phyloP scores from a whole-genome alignment of 106 monocot species.

The Dioscorea alata region DNA sequence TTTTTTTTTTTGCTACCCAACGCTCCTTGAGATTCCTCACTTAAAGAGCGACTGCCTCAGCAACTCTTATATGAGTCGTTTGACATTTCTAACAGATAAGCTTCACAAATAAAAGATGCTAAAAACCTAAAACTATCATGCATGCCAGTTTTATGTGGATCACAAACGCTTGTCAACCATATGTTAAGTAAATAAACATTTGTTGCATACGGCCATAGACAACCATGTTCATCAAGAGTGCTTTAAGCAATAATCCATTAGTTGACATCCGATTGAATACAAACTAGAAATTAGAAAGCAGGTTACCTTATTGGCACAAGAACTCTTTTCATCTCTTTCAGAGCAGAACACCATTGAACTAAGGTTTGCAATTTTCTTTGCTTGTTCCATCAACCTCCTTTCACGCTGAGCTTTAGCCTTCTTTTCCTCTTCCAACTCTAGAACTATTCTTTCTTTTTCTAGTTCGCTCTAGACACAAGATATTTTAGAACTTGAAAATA shows the following conservation, averaged over 20 bases:
- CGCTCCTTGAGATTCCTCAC: too few relatives aligned
- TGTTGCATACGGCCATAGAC: too few relatives aligned
- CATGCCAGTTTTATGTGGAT: too few relatives aligned
- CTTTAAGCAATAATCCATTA: not conserved
- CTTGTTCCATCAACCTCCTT: constrained; percentile 70
- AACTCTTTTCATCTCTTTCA: constrained; percentile 51
- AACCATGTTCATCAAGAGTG: not conserved
- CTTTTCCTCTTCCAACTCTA: constrained; percentile 97
- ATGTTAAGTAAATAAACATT: too few relatives aligned
- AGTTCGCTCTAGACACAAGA: constrained; percentile 71
- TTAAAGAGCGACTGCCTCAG: too few relatives aligned
- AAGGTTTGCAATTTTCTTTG: constrained; percentile 85
- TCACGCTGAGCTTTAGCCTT: constrained; percentile 86
- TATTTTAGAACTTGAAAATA: not conserved
- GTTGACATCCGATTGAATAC: not conserved
- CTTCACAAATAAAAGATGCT: too few relatives aligned
- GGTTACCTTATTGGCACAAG: constrained; percentile 37
- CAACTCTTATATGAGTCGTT: too few relatives aligned
- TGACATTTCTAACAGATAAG: too few relatives aligned
- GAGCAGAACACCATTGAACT: constrained; percentile 85
- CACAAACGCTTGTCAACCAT: too few relatives aligned
- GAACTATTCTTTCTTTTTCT: constrained; percentile 91
- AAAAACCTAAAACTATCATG: too few relatives aligned
- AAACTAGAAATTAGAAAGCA: not conserved
- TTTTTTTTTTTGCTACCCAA: too few relatives aligned